phyloP scores from a whole-genome alignment of 2,329 filamentous ascomycete species.

The Emmonsiellopsis sp. region DNA sequence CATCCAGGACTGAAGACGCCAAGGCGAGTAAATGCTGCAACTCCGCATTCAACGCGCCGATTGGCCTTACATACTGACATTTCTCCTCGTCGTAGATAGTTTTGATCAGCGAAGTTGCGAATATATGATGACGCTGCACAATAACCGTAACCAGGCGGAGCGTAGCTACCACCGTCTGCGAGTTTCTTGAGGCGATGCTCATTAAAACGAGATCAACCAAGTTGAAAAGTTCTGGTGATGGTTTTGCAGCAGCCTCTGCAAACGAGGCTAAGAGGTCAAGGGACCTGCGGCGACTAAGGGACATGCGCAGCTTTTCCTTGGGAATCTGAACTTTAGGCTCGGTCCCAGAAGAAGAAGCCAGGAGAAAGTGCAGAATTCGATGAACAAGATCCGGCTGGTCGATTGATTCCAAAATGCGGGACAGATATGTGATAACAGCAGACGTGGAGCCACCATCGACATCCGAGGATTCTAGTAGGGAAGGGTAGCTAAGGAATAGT shows the following conservation, averaged over 20 bases:
- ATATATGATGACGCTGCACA: conserved; percentile 76
- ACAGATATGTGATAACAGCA: conserved; percentile 86
- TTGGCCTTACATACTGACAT: conserved; percentile 20
- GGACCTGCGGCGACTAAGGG: conserved; percentile 68
- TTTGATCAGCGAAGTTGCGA: conserved; percentile 63
- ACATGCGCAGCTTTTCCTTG: conserved; percentile 53
- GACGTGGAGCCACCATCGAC: conserved; percentile 94
- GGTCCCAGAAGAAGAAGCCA: conserved; percentile 56
- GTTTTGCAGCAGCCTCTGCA: conserved; percentile 62
- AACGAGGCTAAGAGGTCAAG: conserved; percentile 77
- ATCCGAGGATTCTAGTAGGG: conserved; percentile 90
- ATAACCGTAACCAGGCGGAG: conserved; percentile 81
- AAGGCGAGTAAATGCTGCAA: conserved; percentile 29
- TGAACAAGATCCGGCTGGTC: conserved; percentile 93
- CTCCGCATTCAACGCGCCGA: conserved; percentile 33
- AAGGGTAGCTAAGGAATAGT: conserved; percentile 63
- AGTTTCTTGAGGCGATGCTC: conserved; percentile 72
- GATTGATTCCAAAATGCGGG: conserved; percentile 79
- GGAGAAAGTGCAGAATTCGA: conserved; percentile 82
- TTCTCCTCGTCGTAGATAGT: conserved; percentile 27
- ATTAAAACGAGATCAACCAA: conserved; percentile 83
- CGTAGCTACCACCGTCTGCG: conserved; percentile 83
- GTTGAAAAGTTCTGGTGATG: conserved; percentile 84
- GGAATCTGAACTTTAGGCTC: conserved; percentile 34
- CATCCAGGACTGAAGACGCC: conserved; percentile 29